phyloP scores from a whole-genome alignment of 441 rosid species.

The Corymbia calophylla region DNA sequence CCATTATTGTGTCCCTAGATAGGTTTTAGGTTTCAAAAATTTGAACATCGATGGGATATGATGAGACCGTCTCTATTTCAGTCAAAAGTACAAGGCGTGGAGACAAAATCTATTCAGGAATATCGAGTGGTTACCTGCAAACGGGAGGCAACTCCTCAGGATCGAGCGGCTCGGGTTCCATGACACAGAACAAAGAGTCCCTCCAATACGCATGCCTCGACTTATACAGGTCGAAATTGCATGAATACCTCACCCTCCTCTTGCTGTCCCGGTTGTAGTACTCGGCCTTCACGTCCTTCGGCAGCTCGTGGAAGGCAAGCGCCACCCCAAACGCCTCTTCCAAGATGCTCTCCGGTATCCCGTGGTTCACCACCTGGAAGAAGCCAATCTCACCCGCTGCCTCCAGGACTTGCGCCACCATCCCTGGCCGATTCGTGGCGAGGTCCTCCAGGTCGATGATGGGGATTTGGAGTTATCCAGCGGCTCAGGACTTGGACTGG shows the following conservation, averaged over 20 bases:
- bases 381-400: background rate
- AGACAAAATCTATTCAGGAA: background rate
- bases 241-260: background rate
- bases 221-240: slow-evolving; percentile 13
- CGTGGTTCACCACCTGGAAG: background rate
- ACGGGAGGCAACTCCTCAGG: background rate
- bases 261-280: background rate
- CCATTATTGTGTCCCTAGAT: background rate
- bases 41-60: background rate
- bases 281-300: background rate
- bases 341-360: background rate
- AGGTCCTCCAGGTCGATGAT: background rate
- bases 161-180: background rate
- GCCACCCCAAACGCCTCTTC: background rate
- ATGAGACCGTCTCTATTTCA: background rate
- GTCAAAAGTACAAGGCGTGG: background rate
- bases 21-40: background rate
- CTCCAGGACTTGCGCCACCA: background rate
- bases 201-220: slow-evolving; percentile 8
- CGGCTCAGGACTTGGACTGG: background rate
- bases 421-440: background rate
- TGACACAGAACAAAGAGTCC: background rate
- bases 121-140: background rate
- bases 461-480: background rate
- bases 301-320: background rate